Evolutionary conservation across 1,284 basidiomycete genomes (phyloP).

Genomic region (Pulveroboletus sp.): DNA sequence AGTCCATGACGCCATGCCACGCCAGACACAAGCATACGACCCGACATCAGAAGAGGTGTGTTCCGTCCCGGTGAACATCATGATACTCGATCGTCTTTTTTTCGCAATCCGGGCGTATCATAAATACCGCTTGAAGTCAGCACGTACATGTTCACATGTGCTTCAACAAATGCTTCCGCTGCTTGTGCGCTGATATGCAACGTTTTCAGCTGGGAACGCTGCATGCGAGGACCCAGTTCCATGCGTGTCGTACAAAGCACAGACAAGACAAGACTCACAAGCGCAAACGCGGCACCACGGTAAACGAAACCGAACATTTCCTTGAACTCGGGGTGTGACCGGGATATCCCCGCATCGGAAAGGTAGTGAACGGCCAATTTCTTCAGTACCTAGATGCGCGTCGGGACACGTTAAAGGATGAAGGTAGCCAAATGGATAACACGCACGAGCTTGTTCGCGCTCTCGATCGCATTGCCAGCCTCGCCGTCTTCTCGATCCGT

Average conservation of each 20-base stretch:
- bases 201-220: constrained; percentile 40
- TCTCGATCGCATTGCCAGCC: constrained; percentile 32
- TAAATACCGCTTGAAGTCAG: not conserved
- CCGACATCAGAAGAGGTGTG: not conserved
- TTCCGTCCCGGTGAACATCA: constrained; percentile 3
- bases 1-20: not conserved
- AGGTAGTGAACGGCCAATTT: constrained; percentile 38
- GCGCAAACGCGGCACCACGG: constrained; percentile 51
- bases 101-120: not conserved
- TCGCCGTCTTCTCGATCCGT: constrained; percentile 2
- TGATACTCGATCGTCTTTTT: not conserved
- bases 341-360: constrained; percentile 42
- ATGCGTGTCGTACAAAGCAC: not conserved
- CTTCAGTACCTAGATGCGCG: constrained; percentile 42
- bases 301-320: constrained; percentile 52
- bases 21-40: not conserved
- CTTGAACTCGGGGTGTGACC: constrained; percentile 58
- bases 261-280: constrained; percentile 37
- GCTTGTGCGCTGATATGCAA: constrained; percentile 28
- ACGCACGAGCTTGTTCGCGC: constrained; percentile 41
- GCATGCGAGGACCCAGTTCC: not conserved
- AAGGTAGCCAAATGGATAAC: not conserved
- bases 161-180: constrained; percentile 39
- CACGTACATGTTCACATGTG: constrained; percentile 48
- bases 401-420: not conserved